Evolutionary conservation across 257 asterid genomes (phyloP).

Genomic region (Thymus quinquecostatus): DNA sequence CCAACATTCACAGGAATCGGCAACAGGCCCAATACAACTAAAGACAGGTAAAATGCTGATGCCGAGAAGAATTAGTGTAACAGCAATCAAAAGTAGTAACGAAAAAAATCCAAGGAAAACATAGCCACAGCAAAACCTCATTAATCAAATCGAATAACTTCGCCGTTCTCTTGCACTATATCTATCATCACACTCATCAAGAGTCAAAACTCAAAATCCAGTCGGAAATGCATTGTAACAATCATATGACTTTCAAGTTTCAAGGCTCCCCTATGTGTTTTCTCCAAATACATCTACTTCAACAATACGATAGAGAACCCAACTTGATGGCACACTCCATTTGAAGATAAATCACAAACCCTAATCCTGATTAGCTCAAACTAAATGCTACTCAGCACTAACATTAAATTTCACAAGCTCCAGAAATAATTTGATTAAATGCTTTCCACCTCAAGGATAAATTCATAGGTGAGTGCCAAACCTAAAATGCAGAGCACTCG

Average conservation of each 20-base stretch:
- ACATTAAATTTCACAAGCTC: constrained; percentile 14
- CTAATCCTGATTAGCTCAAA: constrained; percentile 6
- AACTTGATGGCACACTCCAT: neutral
- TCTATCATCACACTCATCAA: neutral
- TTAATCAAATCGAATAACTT: neutral
- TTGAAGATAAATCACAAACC: constrained; percentile 1
- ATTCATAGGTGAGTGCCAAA: neutral
- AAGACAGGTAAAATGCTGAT: neutral
- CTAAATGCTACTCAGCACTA: neutral
- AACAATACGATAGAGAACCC: neutral
- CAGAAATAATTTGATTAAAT: constrained; percentile 1
- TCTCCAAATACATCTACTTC: neutral
- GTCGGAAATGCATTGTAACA: neutral
- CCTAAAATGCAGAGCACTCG: neutral
- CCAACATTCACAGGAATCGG: neutral
- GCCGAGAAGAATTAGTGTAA: neutral
- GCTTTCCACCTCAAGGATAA: neutral
- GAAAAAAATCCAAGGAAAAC: constrained; percentile 8
- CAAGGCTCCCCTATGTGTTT: neutral
- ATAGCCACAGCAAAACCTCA: constrained; percentile 17
- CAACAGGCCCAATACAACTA: neutral
- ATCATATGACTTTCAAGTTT: neutral
- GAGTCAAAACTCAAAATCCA: neutral
- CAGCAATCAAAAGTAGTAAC: neutral
- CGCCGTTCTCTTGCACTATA: neutral